Evolutionary conservation across 371 early-diverging fungal species (phyloP), one percentile per base, ranked within the genome.

Genomic region (Circinella minor): DNA sequence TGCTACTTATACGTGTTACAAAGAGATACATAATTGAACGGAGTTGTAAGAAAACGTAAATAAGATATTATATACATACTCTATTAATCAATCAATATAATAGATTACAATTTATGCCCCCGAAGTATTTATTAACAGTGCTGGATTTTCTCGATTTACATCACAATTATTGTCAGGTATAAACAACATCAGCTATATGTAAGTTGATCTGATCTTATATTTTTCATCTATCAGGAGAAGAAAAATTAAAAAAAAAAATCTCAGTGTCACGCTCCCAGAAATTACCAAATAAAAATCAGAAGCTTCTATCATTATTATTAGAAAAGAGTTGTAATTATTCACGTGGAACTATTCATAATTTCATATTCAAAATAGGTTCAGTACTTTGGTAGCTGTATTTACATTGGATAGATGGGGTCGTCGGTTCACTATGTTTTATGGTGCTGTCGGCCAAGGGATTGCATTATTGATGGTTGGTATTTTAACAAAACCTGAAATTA

Each of bases 81-180:
- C 37, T 66, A 43, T 11, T 6, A 43, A 9, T 43, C 1, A 11
- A 39, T 36, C 55, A 6, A 36, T n/a, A 13, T 61, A 34, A 38
- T 34, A 67, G 67, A 78, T 80, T 38, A 81, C 81, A 27, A 77
- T 79, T 3, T 81, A 79, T 39, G 81, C 81, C 11, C 81, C 81
- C 18, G 62, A 71, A 10, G 73, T 79, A 1, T 81, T 79, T 63
- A 38, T 20, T 17, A 68, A 63, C 17, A 57, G 57, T 34, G 81
- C 81, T 17, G 78, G 78, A 4, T 79, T 79, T 43, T 67, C 69
- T 3, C 13, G 55, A 4, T 67, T 63, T 11, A 73, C 73, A 13
- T 77, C 81, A 4, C 80, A 77, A 18, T 36, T 81, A 38, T 61
- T 81, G n/a, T 77, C 81, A 27, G 81, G 79, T 63, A 63, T 81